phyloP scores from a whole-genome alignment of 75 land plant species.

The Sequoia sempervirens region DNA sequence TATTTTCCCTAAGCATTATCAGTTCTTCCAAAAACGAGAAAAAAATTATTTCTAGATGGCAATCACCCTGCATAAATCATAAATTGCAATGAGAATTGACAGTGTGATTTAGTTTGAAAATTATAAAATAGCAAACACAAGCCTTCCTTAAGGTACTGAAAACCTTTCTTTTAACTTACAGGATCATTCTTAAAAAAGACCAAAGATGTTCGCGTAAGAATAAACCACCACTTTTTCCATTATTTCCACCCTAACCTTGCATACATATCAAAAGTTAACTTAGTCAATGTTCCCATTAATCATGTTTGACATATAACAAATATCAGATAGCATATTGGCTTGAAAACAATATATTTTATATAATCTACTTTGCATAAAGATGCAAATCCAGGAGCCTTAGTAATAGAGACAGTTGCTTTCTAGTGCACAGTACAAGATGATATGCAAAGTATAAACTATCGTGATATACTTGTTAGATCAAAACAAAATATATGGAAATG shows the following conservation, averaged over 20 bases:
- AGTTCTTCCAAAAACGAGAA: not conserved
- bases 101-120: not conserved
- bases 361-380: not conserved
- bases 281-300: not conserved
- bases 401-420: not conserved
- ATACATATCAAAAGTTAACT: slow-evolving; percentile 1
- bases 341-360: not conserved
- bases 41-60: not conserved
- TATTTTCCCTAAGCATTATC: not conserved
- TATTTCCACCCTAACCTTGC: slow-evolving; percentile 97
- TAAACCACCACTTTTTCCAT: slow-evolving; percentile 98
- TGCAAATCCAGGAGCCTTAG: not conserved
- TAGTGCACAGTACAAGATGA: not conserved
- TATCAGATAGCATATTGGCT: not conserved
- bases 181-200: slow-evolving; percentile 97
- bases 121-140: not conserved
- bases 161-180: slow-evolving; percentile 38
- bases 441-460: too few species aligned
- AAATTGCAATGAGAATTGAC: not conserved
- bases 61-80: not conserved
- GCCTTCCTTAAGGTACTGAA: not conserved
- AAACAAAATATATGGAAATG: not conserved
- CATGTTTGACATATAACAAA: not conserved
- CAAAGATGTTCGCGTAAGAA: slow-evolving; percentile 90
- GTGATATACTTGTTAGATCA: not conserved